phyloP scores from a whole-genome alignment of 805 yeast species.

The Metschnikowia continentalis region DNA sequence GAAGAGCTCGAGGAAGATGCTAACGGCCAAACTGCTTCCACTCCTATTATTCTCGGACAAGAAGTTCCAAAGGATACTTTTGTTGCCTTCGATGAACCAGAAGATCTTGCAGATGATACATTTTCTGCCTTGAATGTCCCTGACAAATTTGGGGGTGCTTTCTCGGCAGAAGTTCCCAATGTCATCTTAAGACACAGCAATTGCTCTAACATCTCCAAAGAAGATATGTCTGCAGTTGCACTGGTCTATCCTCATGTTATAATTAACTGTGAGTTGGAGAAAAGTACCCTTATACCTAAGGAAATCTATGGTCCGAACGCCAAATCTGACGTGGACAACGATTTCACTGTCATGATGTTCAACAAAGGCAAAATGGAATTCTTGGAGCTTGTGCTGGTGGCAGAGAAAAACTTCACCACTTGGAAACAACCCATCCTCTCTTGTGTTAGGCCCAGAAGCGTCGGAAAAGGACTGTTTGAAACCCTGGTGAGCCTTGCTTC shows the following conservation, averaged over 20 bases:
- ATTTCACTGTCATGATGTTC: background rate
- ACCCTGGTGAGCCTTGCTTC: conserved; percentile 3
- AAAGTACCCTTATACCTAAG: conserved; percentile 11
- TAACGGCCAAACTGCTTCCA: too few species aligned
- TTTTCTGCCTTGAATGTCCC: background rate
- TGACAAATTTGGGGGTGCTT: background rate
- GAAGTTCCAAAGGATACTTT: too few species aligned
- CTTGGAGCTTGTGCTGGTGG: conserved; percentile 4
- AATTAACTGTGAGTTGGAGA: conserved; percentile 11
- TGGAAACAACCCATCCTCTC: conserved; percentile 9
- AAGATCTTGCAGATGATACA: background rate
- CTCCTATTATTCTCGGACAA: too few species aligned
- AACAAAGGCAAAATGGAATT: background rate
- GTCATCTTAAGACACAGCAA: background rate
- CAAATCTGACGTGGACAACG: background rate
- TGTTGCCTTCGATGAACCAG: background rate
- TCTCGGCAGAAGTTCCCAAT: background rate
- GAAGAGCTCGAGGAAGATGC: too few species aligned
- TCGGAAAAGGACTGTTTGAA: conserved; percentile 9
- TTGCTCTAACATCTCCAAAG: conserved; percentile 9
- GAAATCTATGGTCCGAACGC: background rate
- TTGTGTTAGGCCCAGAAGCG: conserved; percentile 6
- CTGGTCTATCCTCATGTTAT: conserved; percentile 12
- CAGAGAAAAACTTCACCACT: conserved; percentile 1
- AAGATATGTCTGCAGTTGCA: conserved; percentile 5